These are phyloP conservation scores for Dipodascus geniculatus DNA, from an alignment of 805 yeast genomes.

Conservation along the genomic window DNA sequence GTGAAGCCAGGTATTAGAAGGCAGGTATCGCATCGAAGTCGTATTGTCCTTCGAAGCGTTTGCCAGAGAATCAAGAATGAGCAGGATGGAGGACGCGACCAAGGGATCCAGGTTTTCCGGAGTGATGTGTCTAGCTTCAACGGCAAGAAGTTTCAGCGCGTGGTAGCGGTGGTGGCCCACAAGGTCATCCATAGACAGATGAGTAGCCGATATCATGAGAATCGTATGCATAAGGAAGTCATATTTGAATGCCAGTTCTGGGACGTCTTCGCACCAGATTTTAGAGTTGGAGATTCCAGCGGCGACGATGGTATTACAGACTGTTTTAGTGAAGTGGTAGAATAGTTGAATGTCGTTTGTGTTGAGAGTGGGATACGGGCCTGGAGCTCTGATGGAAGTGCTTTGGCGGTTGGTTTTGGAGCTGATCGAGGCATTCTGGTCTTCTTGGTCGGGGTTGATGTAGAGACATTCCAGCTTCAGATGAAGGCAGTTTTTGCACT, in stretches of 20 bases:
- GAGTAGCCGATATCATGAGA: slow-evolving; percentile 86
- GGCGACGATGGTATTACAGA: slow-evolving; percentile 76
- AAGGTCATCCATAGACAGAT: slow-evolving; percentile 37
- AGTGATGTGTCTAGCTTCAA: slow-evolving; percentile 74
- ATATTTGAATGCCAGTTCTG: slow-evolving; percentile 73
- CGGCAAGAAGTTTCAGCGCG: slow-evolving; percentile 68
- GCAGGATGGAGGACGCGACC: slow-evolving; percentile 80
- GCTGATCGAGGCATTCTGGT: background rate
- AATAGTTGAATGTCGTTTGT: slow-evolving; percentile 69
- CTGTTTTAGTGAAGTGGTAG: slow-evolving; percentile 78
- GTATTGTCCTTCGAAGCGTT: slow-evolving; percentile 56
- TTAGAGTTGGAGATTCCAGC: slow-evolving; percentile 82
- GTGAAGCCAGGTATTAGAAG: slow-evolving; percentile 94
- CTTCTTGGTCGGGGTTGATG: slow-evolving; percentile 27
- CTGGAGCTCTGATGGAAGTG: background rate
- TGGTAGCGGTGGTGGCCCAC: slow-evolving; percentile 62
- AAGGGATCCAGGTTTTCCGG: slow-evolving; percentile 76
- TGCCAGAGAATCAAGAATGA: slow-evolving; percentile 84
- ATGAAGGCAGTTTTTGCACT: slow-evolving; percentile 66
- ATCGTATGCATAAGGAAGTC: slow-evolving; percentile 90
- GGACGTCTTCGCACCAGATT: slow-evolving; percentile 83
- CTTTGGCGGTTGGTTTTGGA: background rate
- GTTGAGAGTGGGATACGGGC: slow-evolving; percentile 33
- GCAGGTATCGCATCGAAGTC: slow-evolving; percentile 44
- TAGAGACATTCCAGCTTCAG: slow-evolving; percentile 64